Base-by-base conservation (phyloP, 345 rosid species). In the Corchorus capsularis region DNA sequence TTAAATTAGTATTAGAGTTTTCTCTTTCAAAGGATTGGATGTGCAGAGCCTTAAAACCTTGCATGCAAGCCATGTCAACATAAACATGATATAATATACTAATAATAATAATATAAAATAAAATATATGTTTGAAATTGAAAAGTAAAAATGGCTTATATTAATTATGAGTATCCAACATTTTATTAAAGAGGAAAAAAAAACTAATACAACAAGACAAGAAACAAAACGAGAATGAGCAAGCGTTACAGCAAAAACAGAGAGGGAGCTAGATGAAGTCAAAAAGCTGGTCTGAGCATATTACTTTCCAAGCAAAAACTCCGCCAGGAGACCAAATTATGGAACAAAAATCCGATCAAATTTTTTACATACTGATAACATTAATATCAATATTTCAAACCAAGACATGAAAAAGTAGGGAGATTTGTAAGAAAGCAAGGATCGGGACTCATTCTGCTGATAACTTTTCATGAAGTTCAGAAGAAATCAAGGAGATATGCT, bases 41-140 rank as follows among this genome's bases (percentile, higher is more conserved):
- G 19, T 4, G 0, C 2, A 54, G 11, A 43, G 16, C 20, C 12
- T 73, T n/a, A 16, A 73, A 53, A 32, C 4, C 34, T 47, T 73
- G 69, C 76, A 73, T 73, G 76, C 68, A 73, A 59, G 43, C 19
- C 53, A 57, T 45, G 71, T 67, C 35, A 4, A 20, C 50, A 46
- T 43, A 63, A 63, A 37, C 17, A 63, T 39, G 2, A 39, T 39
- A 39, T 6, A 39, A 39, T 45, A 39, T 45, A 6, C 45, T 41
- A 4, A 41, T 41, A 41, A 41, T 41, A 41, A 4, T 41, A 4
- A 41, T 41, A 41, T 4, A 7, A 41, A 41, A 4, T 7, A 41
- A 57, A 54, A 16, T 2, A 55, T 13, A 14, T 13, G 27, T 27
- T 27, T 1, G 39, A 68, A 14, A 68, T 5, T 32, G 2, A 14